Evolutionary conservation across 768 basidiomycete genomes (phyloP).

Genomic region (Tulasnella sp.): DNA sequence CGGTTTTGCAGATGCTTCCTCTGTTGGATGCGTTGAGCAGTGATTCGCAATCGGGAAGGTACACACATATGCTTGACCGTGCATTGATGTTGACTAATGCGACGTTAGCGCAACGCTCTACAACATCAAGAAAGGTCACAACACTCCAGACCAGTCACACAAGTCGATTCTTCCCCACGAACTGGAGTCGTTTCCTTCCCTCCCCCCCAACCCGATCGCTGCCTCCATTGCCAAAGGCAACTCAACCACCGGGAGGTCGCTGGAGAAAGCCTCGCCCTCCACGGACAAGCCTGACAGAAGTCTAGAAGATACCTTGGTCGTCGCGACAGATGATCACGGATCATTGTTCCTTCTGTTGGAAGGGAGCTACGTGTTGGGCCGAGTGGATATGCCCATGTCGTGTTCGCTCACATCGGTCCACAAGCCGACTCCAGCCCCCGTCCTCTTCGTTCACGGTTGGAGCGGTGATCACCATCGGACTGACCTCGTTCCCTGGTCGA

Average conservation of each 20-base stretch:
- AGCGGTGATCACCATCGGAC: too few relatives aligned
- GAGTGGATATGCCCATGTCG: constrained; percentile 30
- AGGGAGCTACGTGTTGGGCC: constrained; percentile 61
- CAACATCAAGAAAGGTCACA: not conserved
- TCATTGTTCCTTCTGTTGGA: constrained; percentile 56
- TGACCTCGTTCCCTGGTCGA: constrained; percentile 29
- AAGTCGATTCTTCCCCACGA: constrained; percentile 36
- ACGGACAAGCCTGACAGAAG: constrained; percentile 41
- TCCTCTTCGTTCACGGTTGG: constrained; percentile 26
- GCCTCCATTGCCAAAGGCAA: constrained; percentile 43
- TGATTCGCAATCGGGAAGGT: constrained; percentile 56
- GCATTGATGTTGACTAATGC: not conserved
- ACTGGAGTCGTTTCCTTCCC: constrained; percentile 57
- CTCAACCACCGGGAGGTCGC: constrained; percentile 25
- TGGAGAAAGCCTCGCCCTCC: constrained; percentile 31
- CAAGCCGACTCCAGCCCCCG: constrained; percentile 35
- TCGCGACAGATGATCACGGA: constrained; percentile 46
- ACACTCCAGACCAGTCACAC: not conserved
- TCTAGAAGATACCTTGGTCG: constrained; percentile 32
- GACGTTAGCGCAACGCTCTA: not conserved
- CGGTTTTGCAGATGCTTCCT: constrained; percentile 54
- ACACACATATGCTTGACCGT: constrained; percentile 22
- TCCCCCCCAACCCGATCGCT: constrained; percentile 40
- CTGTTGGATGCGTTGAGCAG: constrained; percentile 59
- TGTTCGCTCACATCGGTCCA: constrained; percentile 27